phyloP scores from a whole-genome alignment of 2,329 filamentous ascomycete species.

The Beauveria scarabaeidicola region DNA sequence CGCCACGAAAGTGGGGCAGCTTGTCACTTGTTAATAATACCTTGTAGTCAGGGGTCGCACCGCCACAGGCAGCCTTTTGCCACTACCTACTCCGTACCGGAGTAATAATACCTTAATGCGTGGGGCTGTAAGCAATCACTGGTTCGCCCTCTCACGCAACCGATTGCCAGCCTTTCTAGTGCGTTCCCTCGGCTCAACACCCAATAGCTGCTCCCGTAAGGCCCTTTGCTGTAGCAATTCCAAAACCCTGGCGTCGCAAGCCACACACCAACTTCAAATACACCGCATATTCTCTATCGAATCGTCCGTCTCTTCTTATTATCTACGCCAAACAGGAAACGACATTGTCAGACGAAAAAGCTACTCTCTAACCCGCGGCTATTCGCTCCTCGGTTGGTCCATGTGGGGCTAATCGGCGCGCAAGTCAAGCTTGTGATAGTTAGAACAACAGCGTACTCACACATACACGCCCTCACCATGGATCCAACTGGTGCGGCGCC shows the following conservation, averaged over 20 bases:
- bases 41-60: conserved; percentile 1
- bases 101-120: too few species aligned
- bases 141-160: neutral
- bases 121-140: neutral
- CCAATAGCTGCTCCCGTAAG: conserved; percentile 5
- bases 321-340: neutral
- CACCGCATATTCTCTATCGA: neutral
- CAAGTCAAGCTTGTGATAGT: conserved; percentile 9
- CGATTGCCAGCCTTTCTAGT: conserved; percentile 4
- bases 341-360: neutral
- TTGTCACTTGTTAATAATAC: too few species aligned
- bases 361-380: neutral
- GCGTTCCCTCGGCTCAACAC: conserved; percentile 7
- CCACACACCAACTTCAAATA: neutral
- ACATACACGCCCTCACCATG: conserved; percentile 14
- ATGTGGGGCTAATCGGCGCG: neutral
- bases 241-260: neutral
- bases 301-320: neutral
- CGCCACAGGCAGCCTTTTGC: neutral
- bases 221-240: neutral
- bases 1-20: neutral
- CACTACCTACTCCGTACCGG: too few species aligned
- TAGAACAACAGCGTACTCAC: neutral
- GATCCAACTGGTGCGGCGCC: conserved; percentile 14
- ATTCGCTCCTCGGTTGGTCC: neutral